Evolutionary conservation across 805 yeast species (phyloP).

Genomic region (Torulaspora quercuum): DNA sequence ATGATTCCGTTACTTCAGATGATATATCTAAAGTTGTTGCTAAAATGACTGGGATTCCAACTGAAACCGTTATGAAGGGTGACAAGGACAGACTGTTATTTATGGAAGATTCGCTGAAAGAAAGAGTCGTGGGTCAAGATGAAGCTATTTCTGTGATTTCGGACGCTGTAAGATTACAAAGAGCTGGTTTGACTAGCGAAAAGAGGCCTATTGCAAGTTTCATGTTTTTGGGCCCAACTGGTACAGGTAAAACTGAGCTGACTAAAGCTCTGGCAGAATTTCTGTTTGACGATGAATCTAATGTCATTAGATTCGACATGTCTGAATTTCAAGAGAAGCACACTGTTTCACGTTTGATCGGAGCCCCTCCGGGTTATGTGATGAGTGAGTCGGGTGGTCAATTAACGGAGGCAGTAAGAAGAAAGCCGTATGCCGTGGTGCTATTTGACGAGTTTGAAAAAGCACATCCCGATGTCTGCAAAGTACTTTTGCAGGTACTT

Average conservation of each 20-base stretch:
- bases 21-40: conserved; percentile 92
- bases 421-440: conserved; percentile 91
- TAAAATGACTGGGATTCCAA: conserved; percentile 94
- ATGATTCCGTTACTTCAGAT: conserved; percentile 90
- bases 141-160: conserved; percentile 87
- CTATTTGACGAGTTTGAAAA: conserved; percentile 95
- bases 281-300: conserved; percentile 79
- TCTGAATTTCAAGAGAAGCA: conserved; percentile 96
- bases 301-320: conserved; percentile 94
- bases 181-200: conserved; percentile 94
- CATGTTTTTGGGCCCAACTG: conserved; percentile 96
- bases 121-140: conserved; percentile 90
- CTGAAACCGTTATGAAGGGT: conserved; percentile 84
- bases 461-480: conserved; percentile 94
- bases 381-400: conserved; percentile 94
- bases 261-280: conserved; percentile 92
- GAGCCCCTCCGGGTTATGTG: conserved; percentile 98
- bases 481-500: conserved; percentile 81
- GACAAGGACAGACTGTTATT: conserved; percentile 85
- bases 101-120: conserved; percentile 78
- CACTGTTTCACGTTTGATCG: conserved; percentile 83
- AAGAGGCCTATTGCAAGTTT: conserved; percentile 95
- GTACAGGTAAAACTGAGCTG: conserved; percentile 96
- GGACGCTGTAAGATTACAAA: conserved; percentile 91
- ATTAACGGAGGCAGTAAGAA: conserved; percentile 89